A percentile compares a stretch with the other conserved stretches of the same genome.
These are phyloP conservation scores for Physcomitrellopsis africana DNA, from an alignment of 225 moss, liverwort and hornwort species.

Conservation along the genomic window DNA sequence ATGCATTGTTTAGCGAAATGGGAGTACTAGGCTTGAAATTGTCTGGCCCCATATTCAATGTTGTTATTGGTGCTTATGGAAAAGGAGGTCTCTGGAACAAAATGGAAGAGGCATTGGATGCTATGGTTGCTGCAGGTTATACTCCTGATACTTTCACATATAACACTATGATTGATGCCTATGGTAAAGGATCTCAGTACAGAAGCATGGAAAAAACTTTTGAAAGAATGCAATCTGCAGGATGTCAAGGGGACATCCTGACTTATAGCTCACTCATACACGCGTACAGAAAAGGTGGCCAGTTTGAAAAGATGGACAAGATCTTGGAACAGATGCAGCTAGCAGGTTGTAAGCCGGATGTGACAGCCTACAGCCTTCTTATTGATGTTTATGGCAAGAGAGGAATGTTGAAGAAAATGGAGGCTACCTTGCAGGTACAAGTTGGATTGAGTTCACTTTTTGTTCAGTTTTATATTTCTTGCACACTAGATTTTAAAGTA, in stretches of 20 bases:
- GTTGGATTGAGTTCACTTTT: neutral
- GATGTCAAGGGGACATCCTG: conserved; percentile 58
- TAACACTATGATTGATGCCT: conserved; percentile 76
- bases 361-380: conserved; percentile 73
- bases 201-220: conserved; percentile 59
- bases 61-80: conserved; percentile 71
- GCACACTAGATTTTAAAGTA: neutral
- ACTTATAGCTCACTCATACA: conserved; percentile 80
- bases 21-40: conserved; percentile 52
- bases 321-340: conserved; percentile 58
- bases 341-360: conserved; percentile 70
- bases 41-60: conserved; percentile 62
- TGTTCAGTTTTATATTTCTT: conserved; percentile 18
- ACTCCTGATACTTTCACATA: conserved; percentile 67
- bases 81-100: conserved; percentile 63
- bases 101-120: conserved; percentile 66
- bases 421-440: conserved; percentile 68
- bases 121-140: conserved; percentile 62
- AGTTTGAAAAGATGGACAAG: conserved; percentile 66
- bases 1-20: conserved; percentile 63
- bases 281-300: conserved; percentile 63
- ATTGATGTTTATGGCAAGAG: conserved; percentile 77
- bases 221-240: conserved; percentile 57
- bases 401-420: conserved; percentile 78
- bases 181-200: conserved; percentile 68